Percentiles rank a stretch among this genome's conserved stretches.
Evolutionary conservation across 495 filamentous ascomycete genomes (phyloP).

Genomic region (Aspergillus baeticus): DNA sequence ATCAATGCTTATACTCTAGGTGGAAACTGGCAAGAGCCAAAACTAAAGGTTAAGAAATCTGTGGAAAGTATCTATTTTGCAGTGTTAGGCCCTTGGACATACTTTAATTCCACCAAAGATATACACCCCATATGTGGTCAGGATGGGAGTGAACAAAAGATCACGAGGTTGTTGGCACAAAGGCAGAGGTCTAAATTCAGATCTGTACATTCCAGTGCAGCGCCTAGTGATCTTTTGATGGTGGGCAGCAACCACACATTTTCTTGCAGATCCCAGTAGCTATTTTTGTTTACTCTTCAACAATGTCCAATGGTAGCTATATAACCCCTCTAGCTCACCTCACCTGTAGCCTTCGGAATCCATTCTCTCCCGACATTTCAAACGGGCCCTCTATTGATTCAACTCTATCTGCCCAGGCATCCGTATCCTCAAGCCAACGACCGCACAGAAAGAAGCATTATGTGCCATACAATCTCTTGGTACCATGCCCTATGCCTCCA

Average conservation of each 20-base stretch:
- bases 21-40: too few species aligned
- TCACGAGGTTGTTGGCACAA: too few species aligned
- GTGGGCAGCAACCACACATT: conserved; percentile 2
- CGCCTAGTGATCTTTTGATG: neutral
- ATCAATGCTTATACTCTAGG: too few species aligned
- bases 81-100: too few species aligned
- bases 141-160: too few species aligned
- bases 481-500: conserved; percentile 29
- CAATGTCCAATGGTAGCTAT: neutral
- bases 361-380: neutral
- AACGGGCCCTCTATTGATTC: neutral
- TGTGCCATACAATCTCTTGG: conserved; percentile 36
- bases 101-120: too few species aligned
- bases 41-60: too few species aligned
- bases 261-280: neutral
- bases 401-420: neutral
- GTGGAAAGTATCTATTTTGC: too few species aligned
- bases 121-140: too few species aligned
- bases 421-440: neutral
- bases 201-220: conserved; percentile 1
- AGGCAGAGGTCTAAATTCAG: neutral
- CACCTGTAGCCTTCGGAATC: neutral
- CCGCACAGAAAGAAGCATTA: conserved; percentile 14
- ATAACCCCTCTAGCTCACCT: neutral
- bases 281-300: neutral